A percentile compares a stretch with the other conserved stretches of the same genome.
phyloP scores from a whole-genome alignment of 2,329 filamentous ascomycete species.

The Aspergillus sp. region DNA sequence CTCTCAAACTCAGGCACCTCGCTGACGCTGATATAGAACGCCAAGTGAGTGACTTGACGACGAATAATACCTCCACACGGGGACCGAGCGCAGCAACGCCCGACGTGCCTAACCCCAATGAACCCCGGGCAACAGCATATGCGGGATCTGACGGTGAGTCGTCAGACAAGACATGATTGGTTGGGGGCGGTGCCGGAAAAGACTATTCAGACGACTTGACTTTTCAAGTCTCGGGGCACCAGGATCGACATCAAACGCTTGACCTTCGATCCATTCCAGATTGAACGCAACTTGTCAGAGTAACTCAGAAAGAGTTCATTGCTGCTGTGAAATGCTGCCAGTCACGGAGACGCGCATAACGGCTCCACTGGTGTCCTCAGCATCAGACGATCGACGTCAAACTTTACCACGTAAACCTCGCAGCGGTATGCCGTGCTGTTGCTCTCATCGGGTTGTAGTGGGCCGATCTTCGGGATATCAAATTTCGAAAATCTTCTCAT shows the following conservation, averaged over 20 bases:
- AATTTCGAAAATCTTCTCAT: not conserved
- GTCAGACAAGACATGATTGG: conserved; percentile 29
- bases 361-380: conserved; percentile 4
- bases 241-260: conserved; percentile 8
- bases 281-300: not conserved
- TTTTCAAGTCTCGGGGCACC: conserved; percentile 1
- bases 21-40: conserved; percentile 30
- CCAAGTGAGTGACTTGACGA: conserved; percentile 35
- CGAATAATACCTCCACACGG: conserved; percentile 16
- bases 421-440: not conserved
- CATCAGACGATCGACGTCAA: conserved; percentile 1
- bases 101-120: conserved; percentile 18
- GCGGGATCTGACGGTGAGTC: conserved; percentile 24
- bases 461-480: not conserved
- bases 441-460: not conserved
- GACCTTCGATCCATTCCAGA: not conserved
- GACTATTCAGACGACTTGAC: conserved; percentile 10
- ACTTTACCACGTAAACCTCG: not conserved
- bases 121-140: conserved; percentile 17
- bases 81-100: conserved; percentile 8
- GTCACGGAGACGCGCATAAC: not conserved
- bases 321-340: conserved; percentile 4
- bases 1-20: conserved; percentile 1
- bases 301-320: not conserved
- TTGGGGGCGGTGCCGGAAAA: not conserved